Percentiles rank a stretch among this genome's conserved stretches.
phyloP scores from a whole-genome alignment of 2,329 filamentous ascomycete genomes.

The Aspergillus flavus region DNA sequence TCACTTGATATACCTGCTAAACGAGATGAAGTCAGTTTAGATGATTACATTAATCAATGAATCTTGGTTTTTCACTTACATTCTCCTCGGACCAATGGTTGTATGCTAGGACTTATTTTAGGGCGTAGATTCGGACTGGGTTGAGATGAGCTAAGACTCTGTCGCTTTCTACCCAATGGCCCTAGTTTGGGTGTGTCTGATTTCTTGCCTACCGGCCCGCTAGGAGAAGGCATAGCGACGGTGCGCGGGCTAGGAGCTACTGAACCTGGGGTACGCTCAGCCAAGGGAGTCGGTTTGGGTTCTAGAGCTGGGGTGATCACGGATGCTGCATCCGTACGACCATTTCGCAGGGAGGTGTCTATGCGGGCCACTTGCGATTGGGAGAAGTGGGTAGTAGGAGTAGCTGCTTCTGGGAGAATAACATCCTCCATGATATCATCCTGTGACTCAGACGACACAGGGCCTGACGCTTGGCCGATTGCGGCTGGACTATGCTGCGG shows the following conservation, averaged over 20 bases:
- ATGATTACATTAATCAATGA: constrained; percentile 26
- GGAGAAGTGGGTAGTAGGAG: constrained; percentile 46
- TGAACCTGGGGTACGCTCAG: constrained; percentile 34
- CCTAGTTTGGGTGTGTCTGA: constrained; percentile 53
- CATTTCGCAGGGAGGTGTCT: constrained; percentile 44
- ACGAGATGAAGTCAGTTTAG: constrained; percentile 8
- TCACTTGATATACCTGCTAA: constrained; percentile 54
- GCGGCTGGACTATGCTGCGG: constrained; percentile 45
- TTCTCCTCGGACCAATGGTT: constrained; percentile 77
- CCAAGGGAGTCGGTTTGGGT: constrained; percentile 37
- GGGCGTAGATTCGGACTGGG: constrained; percentile 84
- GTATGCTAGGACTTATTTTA: constrained; percentile 91
- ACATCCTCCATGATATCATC: constrained; percentile 66
- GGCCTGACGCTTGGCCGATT: constrained; percentile 38
- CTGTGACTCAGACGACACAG: constrained; percentile 47
- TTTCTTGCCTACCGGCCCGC: constrained; percentile 42
- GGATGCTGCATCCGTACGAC: constrained; percentile 47
- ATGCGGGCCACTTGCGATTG: constrained; percentile 53
- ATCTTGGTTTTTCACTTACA: constrained; percentile 47
- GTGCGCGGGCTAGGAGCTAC: constrained; percentile 56
- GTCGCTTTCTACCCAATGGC: constrained; percentile 65
- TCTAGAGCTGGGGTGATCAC: constrained; percentile 59
- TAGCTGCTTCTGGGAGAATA: constrained; percentile 72
- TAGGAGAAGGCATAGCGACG: constrained; percentile 56
- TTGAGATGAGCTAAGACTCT: constrained; percentile 71